Conservation (phyloP, 176 grass and related monocot species). For the Musa acuminata region DNA sequence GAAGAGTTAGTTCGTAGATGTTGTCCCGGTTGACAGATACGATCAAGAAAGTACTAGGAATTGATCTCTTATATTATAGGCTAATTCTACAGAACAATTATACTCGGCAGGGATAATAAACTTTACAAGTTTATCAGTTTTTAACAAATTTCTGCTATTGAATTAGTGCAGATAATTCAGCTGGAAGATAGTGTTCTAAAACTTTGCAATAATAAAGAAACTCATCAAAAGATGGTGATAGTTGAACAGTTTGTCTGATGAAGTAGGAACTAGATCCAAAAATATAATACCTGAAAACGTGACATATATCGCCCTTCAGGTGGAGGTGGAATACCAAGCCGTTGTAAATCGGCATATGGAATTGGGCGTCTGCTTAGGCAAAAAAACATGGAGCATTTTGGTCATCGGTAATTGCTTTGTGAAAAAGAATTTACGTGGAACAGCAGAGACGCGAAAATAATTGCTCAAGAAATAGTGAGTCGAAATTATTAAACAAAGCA, state of each 20-base stretch:
- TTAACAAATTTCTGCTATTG: conserved; percentile 1
- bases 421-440: not conserved
- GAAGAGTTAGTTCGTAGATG: not conserved
- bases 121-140: not conserved
- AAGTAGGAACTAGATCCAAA: not conserved
- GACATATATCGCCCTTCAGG: conserved; percentile 70
- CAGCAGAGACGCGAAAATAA: not conserved
- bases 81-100: not conserved
- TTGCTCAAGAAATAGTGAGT: not conserved
- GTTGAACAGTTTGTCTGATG: not conserved
- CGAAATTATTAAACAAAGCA: not conserved
- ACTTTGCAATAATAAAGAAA: not conserved
- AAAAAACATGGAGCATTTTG: conserved; percentile 7
- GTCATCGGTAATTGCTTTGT: not conserved
- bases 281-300: conserved; percentile 51
- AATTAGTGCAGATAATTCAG: not conserved
- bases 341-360: conserved; percentile 77
- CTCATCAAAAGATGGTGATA: not conserved
- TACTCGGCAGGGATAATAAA: not conserved
- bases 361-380: conserved; percentile 48
- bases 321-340: conserved; percentile 78
- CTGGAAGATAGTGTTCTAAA: not conserved
- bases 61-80: too few relatives aligned
- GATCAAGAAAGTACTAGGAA: not conserved
- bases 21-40: not conserved